Evolutionary conservation across 768 basidiomycete genomes (phyloP).

Genomic region (Hygrophoropsis aurantiaca): DNA sequence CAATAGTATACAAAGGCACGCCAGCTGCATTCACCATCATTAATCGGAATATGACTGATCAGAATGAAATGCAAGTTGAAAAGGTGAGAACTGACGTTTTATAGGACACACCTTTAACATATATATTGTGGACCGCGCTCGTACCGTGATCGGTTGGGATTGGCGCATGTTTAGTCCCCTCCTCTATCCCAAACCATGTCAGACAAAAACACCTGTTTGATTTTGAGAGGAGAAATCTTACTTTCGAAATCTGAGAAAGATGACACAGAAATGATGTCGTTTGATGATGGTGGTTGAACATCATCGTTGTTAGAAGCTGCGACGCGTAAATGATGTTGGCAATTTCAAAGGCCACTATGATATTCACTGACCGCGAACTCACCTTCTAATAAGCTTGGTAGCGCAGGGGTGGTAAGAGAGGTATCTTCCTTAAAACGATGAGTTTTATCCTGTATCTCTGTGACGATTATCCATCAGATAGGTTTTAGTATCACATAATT

Average conservation of each 20-base stretch:
- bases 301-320: no score
- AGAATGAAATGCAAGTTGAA: neutral
- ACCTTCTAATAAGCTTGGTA: no score
- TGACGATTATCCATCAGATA: neutral
- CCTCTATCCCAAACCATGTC: no score
- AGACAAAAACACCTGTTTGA: no score
- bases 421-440: no score
- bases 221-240: neutral
- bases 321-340: no score
- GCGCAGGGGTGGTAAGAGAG: no score
- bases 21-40: slow-evolving; percentile 1
- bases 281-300: no score
- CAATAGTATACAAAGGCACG: slow-evolving; percentile 7
- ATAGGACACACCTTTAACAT: slow-evolving; percentile 8
- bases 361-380: no score
- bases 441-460: neutral
- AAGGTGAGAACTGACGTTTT: slow-evolving; percentile 3
- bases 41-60: no score
- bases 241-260: slow-evolving; percentile 2
- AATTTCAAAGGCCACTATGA: no score
- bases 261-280: neutral
- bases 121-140: slow-evolving; percentile 16
- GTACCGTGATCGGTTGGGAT: slow-evolving; percentile 21
- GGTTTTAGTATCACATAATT: neutral
- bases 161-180: no score